Evolutionary conservation across 331 rosid genomes (phyloP), one percentile per base, ranked within the genome.

Genomic region (Cydonia oblonga): DNA sequence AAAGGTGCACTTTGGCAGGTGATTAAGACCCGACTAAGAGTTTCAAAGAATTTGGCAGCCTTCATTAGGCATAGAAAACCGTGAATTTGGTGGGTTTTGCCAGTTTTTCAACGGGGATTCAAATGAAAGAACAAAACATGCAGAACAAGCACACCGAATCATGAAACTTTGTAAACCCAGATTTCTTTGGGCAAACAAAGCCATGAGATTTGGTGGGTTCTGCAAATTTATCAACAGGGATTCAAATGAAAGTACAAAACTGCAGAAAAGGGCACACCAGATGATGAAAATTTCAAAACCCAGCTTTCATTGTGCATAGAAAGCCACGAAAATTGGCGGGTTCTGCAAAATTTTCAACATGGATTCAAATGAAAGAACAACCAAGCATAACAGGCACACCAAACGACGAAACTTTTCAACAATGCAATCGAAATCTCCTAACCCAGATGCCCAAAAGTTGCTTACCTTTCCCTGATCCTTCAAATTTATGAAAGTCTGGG

Each of bases 401-500:
- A 32, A 38, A 38, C 16, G 38, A 5, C 40, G 12, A 58, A 58
- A 24, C 42, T 62, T 57, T 57, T 40, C 44, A 2, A 9, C 53
- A 70, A 10, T 62, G 12, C 33, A 15, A 61, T 28, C 40, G 5
- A 26, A 57, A 38, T 2, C 15, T 57, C 62, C 16, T 60, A 15
- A 60, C 58, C 13, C 28, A 22, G 25, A 66, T 3, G 56, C n/a
- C 30, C 6, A 33, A 42, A 29, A 69, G 51, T 60, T 22, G 30
- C 80, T 72, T 56, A 91, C 98, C 85, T 87, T 89, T 65, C 96
- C 92, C 51, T 86, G 78, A 63, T 80, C 70, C 56, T 74, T 93
- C 75, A 93, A 56, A 58, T 80, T 89, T 56, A 44, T 70, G 84
- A 93, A 93, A 8, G 97, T 93, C 77, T 86, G 85, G 30, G 97